Percentiles rank a stretch among this genome's conserved stretches.
These are phyloP conservation scores for Backusella westeae DNA, from an alignment of 192 early-diverging fungal genomes.

Conservation along the genomic window DNA sequence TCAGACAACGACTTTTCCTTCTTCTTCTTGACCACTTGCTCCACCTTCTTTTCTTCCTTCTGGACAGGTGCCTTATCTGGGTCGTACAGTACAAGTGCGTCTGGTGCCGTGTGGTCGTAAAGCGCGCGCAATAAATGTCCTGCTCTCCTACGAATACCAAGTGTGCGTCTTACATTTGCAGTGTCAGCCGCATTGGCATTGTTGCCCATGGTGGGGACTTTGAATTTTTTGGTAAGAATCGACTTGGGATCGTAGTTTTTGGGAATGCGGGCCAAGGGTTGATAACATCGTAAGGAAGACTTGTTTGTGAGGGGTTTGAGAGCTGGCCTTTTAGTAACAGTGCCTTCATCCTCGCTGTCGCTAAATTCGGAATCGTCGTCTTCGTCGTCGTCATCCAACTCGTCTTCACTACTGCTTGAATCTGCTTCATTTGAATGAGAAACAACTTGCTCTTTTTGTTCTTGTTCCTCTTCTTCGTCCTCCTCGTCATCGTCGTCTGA, in stretches of 20 bases:
- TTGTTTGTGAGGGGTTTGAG: neutral
- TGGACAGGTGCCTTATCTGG: slow-evolving; percentile 41
- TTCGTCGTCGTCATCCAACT: neutral
- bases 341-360: neutral
- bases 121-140: slow-evolving; percentile 55
- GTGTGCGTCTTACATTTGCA: slow-evolving; percentile 19
- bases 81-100: slow-evolving; percentile 83
- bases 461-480: neutral
- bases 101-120: slow-evolving; percentile 81
- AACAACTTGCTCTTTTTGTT: neutral
- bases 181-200: neutral
- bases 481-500: neutral
- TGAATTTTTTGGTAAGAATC: neutral
- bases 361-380: neutral
- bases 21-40: slow-evolving; percentile 40
- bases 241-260: slow-evolving; percentile 1
- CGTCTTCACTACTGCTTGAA: neutral
- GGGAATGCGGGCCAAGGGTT: neutral
- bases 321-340: neutral
- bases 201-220: slow-evolving; percentile 6
- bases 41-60: slow-evolving; percentile 34
- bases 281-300: neutral
- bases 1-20: slow-evolving; percentile 48
- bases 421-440: neutral
- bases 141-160: slow-evolving; percentile 62